Conservation (phyloP, 176 grass and related monocot genomes). For the Canna indica region DNA sequence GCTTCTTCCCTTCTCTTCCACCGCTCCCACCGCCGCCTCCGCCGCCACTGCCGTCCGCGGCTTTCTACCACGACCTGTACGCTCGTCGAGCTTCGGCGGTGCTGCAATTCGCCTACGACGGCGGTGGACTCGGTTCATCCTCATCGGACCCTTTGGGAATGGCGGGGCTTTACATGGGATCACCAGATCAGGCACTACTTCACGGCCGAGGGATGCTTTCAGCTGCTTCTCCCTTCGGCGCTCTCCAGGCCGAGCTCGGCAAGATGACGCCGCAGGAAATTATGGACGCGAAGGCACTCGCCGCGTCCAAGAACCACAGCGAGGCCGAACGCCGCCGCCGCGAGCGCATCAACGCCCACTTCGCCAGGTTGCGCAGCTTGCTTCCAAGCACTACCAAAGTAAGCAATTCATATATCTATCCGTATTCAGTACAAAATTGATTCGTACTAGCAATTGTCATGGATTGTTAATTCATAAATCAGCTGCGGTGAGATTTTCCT, state of each 20-base stretch:
- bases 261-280: constrained; percentile 76
- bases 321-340: constrained; percentile 93
- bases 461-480: too few species aligned
- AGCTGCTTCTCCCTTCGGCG: constrained; percentile 31
- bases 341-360: constrained; percentile 88
- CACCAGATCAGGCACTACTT: constrained; percentile 1
- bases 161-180: constrained; percentile 62
- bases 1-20: constrained; percentile 19
- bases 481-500: too few species aligned
- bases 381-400: constrained; percentile 96
- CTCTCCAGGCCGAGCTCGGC: constrained; percentile 77
- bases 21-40: constrained; percentile 42
- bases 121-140: constrained; percentile 36
- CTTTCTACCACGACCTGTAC: constrained; percentile 62
- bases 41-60: constrained; percentile 32
- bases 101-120: constrained; percentile 69
- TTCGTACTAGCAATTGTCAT: too few species aligned
- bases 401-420: too few species aligned
- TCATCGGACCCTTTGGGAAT: constrained; percentile 74
- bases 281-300: constrained; percentile 94
- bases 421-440: too few species aligned
- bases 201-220: constrained; percentile 33
- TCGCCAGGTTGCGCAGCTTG: constrained; percentile 72
- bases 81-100: constrained; percentile 44
- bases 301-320: constrained; percentile 91